Conservation (phyloP, 2,329 filamentous ascomycete genomes). For the Stachybotrys elegans region DNA sequence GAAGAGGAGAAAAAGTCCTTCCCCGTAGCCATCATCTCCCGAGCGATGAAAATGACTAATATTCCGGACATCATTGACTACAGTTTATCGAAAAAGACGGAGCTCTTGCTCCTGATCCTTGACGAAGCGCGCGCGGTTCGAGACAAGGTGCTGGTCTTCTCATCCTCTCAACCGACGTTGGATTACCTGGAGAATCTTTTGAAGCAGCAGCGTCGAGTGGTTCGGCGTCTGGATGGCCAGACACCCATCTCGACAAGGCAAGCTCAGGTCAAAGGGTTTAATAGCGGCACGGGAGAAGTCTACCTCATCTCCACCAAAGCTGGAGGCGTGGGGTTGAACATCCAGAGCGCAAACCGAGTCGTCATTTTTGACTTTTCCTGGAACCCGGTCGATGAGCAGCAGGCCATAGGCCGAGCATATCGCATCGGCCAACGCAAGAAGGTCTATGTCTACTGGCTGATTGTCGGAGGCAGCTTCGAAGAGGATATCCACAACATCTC, state of each 20-base stretch:
- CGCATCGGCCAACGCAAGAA: conserved; percentile 76
- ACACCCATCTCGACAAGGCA: conserved; percentile 56
- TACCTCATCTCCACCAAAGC: conserved; percentile 81
- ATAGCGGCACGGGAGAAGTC: conserved; percentile 49
- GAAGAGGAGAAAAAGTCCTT: conserved; percentile 12
- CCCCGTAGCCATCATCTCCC: conserved; percentile 18
- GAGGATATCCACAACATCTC: conserved; percentile 66
- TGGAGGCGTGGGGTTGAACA: conserved; percentile 78
- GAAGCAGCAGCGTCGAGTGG: conserved; percentile 38
- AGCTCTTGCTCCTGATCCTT: conserved; percentile 64
- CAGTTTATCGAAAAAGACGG: conserved; percentile 61
- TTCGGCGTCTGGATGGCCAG: conserved; percentile 62
- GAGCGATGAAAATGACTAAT: conserved; percentile 30
- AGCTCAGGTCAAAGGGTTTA: conserved; percentile 62
- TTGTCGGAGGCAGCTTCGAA: conserved; percentile 76
- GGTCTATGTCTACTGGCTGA: conserved; percentile 80
- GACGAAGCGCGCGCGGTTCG: conserved; percentile 52
- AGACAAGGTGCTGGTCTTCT: conserved; percentile 81
- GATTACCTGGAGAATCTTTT: conserved; percentile 62
- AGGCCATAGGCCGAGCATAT: conserved; percentile 82
- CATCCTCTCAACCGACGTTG: conserved; percentile 64
- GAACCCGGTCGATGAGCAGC: conserved; percentile 77
- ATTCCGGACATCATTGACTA: conserved; percentile 37
- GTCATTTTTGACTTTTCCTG: conserved; percentile 81
- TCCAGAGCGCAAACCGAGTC: conserved; percentile 77